These are phyloP conservation scores for Irpex sp. DNA, from an alignment of 1,284 basidiomycete genomes.

Conservation along the genomic window DNA sequence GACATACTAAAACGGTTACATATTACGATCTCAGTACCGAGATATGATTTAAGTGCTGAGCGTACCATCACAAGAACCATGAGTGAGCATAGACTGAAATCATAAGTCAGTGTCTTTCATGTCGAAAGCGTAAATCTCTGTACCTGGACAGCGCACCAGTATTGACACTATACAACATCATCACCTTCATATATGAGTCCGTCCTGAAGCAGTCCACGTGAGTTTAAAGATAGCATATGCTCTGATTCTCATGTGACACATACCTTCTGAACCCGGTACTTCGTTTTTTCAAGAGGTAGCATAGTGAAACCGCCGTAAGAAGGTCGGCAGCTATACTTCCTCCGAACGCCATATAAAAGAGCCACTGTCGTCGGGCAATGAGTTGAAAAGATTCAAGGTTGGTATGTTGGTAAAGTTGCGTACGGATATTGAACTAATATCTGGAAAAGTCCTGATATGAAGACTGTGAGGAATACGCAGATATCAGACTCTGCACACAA, in stretches of 20 bases:
- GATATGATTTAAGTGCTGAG: too few relatives aligned
- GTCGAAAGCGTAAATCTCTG: background rate
- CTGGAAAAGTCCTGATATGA: background rate
- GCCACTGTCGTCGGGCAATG: background rate
- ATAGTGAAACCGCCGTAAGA: background rate
- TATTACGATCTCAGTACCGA: too few relatives aligned
- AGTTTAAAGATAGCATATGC: background rate
- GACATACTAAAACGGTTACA: too few relatives aligned
- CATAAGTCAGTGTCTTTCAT: background rate
- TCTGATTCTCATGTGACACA: background rate
- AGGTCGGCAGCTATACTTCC: background rate
- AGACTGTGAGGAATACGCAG: background rate
- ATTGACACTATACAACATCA: background rate
- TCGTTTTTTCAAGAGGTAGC: background rate
- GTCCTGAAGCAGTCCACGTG: background rate
- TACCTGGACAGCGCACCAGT: background rate
- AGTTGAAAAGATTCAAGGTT: background rate
- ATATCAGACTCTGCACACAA: background rate
- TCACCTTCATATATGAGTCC: background rate
- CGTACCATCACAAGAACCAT: too few relatives aligned
- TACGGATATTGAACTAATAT: background rate
- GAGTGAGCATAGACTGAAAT: too few relatives aligned
- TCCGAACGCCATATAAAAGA: background rate
- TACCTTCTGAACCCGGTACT: background rate
- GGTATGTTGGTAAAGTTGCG: background rate